A percentile compares a stretch with the other conserved stretches of the same genome.
phyloP scores from a whole-genome alignment of 139 green algal genomes.

The Micractinium conductrix region DNA sequence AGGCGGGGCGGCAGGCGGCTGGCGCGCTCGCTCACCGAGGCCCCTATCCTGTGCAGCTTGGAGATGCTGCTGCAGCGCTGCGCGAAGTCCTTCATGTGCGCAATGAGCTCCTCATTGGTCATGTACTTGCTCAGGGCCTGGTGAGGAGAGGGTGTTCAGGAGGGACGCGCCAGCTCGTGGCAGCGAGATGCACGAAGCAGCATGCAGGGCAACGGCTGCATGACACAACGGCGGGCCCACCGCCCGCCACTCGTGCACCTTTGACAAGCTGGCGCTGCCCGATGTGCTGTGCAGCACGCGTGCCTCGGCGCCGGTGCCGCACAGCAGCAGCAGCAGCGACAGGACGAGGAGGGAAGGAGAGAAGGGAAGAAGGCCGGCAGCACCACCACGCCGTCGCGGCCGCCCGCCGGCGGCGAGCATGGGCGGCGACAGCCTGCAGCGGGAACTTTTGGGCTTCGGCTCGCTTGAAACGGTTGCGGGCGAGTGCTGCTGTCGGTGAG shows the following conservation, averaged over 20 bases:
- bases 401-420: too few relatives aligned
- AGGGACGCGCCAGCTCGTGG: too few relatives aligned
- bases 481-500: too few relatives aligned
- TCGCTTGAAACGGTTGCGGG: too few relatives aligned
- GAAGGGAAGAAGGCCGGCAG: too few relatives aligned
- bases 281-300: background rate
- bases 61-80: conserved; percentile 12
- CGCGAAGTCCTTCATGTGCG: conserved; percentile 13
- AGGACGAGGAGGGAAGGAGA: too few relatives aligned
- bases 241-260: too few relatives aligned
- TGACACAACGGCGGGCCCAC: too few relatives aligned
- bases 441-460: too few relatives aligned
- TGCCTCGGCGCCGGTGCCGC: background rate
- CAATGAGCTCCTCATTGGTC: conserved; percentile 9
- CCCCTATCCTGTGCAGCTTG: conserved; percentile 15
- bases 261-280: background rate
- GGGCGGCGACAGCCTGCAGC: too few relatives aligned
- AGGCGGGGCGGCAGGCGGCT: background rate
- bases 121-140: conserved; percentile 13
- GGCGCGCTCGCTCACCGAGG: conserved; percentile 10
- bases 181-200: background rate
- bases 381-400: too few relatives aligned
- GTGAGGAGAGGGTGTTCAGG: background rate
- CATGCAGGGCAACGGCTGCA: too few relatives aligned
- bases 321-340: background rate